Evolutionary conservation across 2,329 filamentous ascomycete genomes (phyloP).

Genomic region (Bipolaris bicolor): DNA sequence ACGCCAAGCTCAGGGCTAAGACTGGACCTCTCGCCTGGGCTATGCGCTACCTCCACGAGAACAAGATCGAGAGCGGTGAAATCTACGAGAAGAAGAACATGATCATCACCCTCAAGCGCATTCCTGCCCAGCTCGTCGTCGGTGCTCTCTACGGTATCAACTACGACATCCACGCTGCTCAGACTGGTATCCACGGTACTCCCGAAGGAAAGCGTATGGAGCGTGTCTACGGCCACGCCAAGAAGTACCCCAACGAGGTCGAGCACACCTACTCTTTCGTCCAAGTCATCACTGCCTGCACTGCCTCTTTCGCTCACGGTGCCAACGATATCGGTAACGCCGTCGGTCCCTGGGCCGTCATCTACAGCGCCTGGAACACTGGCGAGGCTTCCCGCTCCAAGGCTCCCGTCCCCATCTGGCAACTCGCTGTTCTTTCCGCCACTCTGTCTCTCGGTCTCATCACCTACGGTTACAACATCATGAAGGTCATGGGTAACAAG

Average conservation of each 20-base stretch:
- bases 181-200: constrained; percentile 72
- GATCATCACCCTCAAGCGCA: constrained; percentile 64
- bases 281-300: constrained; percentile 57
- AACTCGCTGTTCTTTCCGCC: constrained; percentile 70
- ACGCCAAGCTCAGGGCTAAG: constrained; percentile 67
- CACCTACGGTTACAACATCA: constrained; percentile 84
- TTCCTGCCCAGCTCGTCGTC: constrained; percentile 70
- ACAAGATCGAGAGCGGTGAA: constrained; percentile 73
- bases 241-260: constrained; percentile 48
- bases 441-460: constrained; percentile 69
- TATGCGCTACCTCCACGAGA: constrained; percentile 76
- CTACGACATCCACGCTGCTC: constrained; percentile 82
- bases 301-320: constrained; percentile 63
- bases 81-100: constrained; percentile 79
- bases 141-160: constrained; percentile 74
- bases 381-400: constrained; percentile 67
- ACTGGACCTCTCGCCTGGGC: constrained; percentile 79
- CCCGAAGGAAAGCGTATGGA: constrained; percentile 76
- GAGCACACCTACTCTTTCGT: constrained; percentile 56
- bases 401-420: constrained; percentile 74
- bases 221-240: constrained; percentile 63
- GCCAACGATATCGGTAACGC: constrained; percentile 67
- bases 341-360: constrained; percentile 48
- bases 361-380: constrained; percentile 57
- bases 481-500: constrained; percentile 86